These are phyloP conservation scores for Pichia paraexigua DNA, from an alignment of 805 yeast genomes.

Conservation along the genomic window DNA sequence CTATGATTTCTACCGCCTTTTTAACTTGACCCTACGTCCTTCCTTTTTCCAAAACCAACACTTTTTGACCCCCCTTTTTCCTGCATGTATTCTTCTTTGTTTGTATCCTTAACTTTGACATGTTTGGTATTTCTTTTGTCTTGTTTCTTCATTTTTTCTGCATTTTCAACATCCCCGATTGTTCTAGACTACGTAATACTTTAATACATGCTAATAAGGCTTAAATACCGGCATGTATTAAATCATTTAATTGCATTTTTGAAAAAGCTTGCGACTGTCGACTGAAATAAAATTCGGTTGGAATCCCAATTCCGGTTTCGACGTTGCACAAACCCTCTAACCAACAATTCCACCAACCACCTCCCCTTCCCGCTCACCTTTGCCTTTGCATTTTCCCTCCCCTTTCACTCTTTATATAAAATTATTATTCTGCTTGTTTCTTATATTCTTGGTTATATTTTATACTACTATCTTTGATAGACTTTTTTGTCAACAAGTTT, in stretches of 20 bases:
- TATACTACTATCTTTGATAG: neutral
- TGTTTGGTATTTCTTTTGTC: neutral
- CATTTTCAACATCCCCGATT: neutral
- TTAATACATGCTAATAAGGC: neutral
- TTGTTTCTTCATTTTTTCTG: neutral
- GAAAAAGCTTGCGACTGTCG: neutral
- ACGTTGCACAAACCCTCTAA: neutral
- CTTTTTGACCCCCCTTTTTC: neutral
- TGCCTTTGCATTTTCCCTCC: neutral
- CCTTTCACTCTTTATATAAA: neutral
- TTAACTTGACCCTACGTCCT: neutral
- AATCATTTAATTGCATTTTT: neutral
- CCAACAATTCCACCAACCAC: neutral
- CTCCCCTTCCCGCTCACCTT: neutral
- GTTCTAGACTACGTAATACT: neutral
- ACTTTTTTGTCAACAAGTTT: neutral
- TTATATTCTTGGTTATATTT: neutral
- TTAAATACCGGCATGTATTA: neutral
- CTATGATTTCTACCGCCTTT: neutral
- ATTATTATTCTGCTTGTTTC: neutral
- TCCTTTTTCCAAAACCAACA: too few relatives aligned
- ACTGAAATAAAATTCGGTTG: neutral
- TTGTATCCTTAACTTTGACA: neutral
- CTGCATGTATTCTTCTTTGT: neutral
- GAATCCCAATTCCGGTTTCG: neutral